phyloP scores from a whole-genome alignment of 2,329 filamentous ascomycete genomes.

The Venturiaceae sp. region DNA sequence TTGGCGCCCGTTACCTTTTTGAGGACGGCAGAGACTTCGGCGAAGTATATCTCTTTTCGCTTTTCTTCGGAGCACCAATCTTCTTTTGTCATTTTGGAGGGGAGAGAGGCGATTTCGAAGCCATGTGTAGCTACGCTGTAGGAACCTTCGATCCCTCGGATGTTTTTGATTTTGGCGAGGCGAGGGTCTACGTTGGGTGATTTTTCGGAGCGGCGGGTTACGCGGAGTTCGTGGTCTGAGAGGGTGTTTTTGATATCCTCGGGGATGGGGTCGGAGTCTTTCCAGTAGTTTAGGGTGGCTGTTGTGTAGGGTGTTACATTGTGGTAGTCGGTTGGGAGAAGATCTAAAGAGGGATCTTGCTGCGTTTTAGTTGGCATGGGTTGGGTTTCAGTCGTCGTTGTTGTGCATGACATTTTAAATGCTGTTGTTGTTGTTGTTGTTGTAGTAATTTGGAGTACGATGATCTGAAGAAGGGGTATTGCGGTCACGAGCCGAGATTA shows the following conservation, averaged over 20 bases:
- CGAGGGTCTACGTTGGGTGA: neutral
- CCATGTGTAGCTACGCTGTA: neutral
- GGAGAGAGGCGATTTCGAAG: neutral
- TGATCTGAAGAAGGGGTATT: no score
- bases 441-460: neutral
- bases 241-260: neutral
- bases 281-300: neutral
- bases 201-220: neutral
- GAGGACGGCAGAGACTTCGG: neutral
- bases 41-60: neutral
- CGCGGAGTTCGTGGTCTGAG: neutral
- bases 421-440: neutral
- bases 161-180: neutral
- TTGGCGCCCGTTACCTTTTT: neutral
- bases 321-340: neutral
- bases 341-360: neutral
- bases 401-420: neutral
- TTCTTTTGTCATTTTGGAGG: neutral
- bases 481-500: no score
- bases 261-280: neutral
- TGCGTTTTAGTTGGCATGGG: neutral
- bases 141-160: neutral
- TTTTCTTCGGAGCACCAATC: neutral
- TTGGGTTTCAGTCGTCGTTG: neutral
- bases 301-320: neutral